Evolutionary conservation across 805 yeast genomes (phyloP).

Genomic region (Cyberlindnera lachancei): DNA sequence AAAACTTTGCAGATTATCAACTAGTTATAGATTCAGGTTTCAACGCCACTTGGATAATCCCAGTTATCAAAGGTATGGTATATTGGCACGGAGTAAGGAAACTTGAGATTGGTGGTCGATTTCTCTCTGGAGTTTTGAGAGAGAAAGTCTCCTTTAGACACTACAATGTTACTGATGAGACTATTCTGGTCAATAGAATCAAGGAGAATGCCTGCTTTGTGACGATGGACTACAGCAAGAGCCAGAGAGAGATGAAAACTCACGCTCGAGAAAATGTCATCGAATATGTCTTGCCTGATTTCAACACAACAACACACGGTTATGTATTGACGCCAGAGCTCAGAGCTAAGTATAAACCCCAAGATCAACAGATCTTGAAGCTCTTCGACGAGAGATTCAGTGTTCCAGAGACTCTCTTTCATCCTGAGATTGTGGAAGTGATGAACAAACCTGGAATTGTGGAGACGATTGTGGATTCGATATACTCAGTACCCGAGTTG

Average conservation of each 20-base stretch:
- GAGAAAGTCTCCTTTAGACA: slow-evolving; percentile 86
- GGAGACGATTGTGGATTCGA: slow-evolving; percentile 58
- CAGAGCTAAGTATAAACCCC: slow-evolving; percentile 25
- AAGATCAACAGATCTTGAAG: slow-evolving; percentile 56
- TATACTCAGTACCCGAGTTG: slow-evolving; percentile 65
- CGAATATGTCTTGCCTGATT: slow-evolving; percentile 83
- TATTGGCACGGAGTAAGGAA: slow-evolving; percentile 71
- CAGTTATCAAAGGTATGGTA: slow-evolving; percentile 72
- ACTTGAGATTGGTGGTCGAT: slow-evolving; percentile 80
- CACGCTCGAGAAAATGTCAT: slow-evolving; percentile 29
- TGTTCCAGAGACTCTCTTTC: slow-evolving; percentile 79
- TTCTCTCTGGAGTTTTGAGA: slow-evolving; percentile 72
- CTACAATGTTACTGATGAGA: slow-evolving; percentile 90
- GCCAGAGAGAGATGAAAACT: slow-evolving; percentile 32
- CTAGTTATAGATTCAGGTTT: slow-evolving; percentile 85
- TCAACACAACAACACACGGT: slow-evolving; percentile 73
- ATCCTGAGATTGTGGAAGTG: slow-evolving; percentile 75
- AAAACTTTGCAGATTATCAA: slow-evolving; percentile 49
- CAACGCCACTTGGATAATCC: slow-evolving; percentile 80
- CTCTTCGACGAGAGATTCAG: slow-evolving; percentile 82
- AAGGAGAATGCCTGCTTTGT: slow-evolving; percentile 73
- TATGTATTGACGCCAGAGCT: slow-evolving; percentile 40
- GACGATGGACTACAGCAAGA: slow-evolving; percentile 47
- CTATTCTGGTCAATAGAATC: slow-evolving; percentile 73
- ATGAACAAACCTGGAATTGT: slow-evolving; percentile 71